These are phyloP conservation scores for Ceratobasidium sp. DNA, from an alignment of 1,284 basidiomycete genomes.

Conservation along the genomic window DNA sequence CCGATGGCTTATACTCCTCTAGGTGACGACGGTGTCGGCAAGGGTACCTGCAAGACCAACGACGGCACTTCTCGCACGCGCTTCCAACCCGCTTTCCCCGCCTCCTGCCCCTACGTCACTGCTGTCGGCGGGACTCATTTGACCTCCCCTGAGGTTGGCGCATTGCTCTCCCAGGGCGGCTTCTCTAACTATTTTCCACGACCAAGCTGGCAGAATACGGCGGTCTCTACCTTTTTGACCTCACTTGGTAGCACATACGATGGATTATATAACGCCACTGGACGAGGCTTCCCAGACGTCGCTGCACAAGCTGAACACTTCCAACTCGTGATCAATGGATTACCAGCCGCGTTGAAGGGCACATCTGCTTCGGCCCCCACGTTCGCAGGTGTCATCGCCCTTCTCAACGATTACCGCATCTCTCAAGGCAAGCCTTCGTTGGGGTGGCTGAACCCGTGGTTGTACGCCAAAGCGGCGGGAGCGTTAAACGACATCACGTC, in stretches of 20 bases:
- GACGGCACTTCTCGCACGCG: neutral
- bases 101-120: conserved; percentile 68
- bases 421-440: conserved; percentile 54
- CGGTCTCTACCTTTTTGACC: conserved; percentile 51
- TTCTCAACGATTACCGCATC: conserved; percentile 57
- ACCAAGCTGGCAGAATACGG: conserved; percentile 64
- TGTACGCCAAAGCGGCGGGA: conserved; percentile 57
- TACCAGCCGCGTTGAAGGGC: conserved; percentile 50
- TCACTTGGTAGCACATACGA: conserved; percentile 56
- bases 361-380: conserved; percentile 54
- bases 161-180: conserved; percentile 70
- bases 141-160: conserved; percentile 64
- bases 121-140: conserved; percentile 56
- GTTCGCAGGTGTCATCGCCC: conserved; percentile 52
- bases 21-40: conserved; percentile 65
- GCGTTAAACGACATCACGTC: conserved; percentile 67
- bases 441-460: conserved; percentile 52
- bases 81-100: conserved; percentile 10
- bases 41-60: conserved; percentile 67
- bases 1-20: conserved; percentile 57
- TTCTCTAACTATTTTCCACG: conserved; percentile 71
- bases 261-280: conserved; percentile 49
- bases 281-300: conserved; percentile 66
- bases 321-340: conserved; percentile 48
- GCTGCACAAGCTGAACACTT: conserved; percentile 62